Percentiles rank a stretch among this genome's conserved stretches.
These are phyloP conservation scores for Kuraishia capsulata DNA, from an alignment of 805 yeast species.

Conservation along the genomic window DNA sequence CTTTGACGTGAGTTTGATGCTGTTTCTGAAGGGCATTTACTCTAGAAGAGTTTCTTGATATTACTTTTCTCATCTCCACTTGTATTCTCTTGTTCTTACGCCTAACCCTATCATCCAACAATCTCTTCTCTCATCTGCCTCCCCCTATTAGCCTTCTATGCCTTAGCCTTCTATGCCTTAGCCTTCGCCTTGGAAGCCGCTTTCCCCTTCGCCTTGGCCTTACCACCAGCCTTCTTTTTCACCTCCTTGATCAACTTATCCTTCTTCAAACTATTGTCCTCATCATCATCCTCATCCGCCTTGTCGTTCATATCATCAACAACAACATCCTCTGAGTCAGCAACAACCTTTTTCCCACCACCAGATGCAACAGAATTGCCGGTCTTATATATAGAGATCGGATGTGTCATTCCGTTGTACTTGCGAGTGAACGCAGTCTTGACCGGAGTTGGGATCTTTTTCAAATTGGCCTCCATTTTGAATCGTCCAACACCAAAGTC, in stretches of 20 bases:
- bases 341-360: constrained; percentile 24
- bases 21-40: too few species aligned
- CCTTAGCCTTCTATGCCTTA: too few species aligned
- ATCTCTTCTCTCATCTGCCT: too few species aligned
- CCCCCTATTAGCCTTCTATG: too few species aligned
- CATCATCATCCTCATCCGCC: constrained; percentile 31
- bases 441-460: constrained; percentile 64
- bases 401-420: constrained; percentile 72
- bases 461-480: constrained; percentile 32
- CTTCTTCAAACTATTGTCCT: constrained; percentile 41
- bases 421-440: constrained; percentile 82
- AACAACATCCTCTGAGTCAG: constrained; percentile 66
- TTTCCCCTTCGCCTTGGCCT: not conserved
- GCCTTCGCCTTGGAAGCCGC: too few species aligned
- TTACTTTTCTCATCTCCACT: too few species aligned
- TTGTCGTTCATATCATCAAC: constrained; percentile 40
- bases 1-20: too few species aligned
- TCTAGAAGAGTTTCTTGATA: too few species aligned
- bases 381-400: constrained; percentile 72
- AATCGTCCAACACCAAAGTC: constrained; percentile 70
- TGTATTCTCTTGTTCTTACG: too few species aligned
- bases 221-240: constrained; percentile 12
- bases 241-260: constrained; percentile 56
- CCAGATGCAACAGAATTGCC: constrained; percentile 47
- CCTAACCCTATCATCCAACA: too few species aligned